phyloP scores from a whole-genome alignment of 176 grass and related monocot species.

The Thalia dealbata region DNA sequence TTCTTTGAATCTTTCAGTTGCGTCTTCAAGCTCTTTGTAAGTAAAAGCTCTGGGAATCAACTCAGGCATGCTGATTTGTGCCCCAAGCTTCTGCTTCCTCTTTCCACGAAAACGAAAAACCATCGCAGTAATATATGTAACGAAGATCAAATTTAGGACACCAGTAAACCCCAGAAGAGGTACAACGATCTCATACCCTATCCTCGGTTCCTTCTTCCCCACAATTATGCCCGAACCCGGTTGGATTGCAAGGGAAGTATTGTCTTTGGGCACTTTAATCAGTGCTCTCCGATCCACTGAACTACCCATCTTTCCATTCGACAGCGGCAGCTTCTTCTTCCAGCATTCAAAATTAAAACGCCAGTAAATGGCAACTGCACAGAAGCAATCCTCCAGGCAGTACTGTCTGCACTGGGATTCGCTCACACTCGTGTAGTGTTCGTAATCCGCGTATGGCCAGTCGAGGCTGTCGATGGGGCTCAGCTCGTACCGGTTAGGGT shows the following conservation, averaged over 20 bases:
- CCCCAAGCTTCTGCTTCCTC: background rate
- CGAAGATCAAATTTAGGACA: background rate
- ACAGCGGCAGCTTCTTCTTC: slow-evolving; percentile 29
- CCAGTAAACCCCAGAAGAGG: background rate
- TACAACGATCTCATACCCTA: background rate
- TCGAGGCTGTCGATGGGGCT: too few relatives aligned
- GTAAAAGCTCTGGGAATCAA: slow-evolving; percentile 19
- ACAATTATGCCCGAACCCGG: background rate
- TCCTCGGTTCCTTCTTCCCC: background rate
- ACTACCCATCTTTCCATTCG: slow-evolving; percentile 19
- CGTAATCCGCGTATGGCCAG: too few relatives aligned
- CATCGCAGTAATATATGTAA: background rate
- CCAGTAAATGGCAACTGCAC: too few relatives aligned
- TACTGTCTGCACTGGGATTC: too few relatives aligned
- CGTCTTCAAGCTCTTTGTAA: slow-evolving; percentile 34
- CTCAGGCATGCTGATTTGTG: background rate
- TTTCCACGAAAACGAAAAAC: slow-evolving; percentile 1
- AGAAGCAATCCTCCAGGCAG: too few relatives aligned
- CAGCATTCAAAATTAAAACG: background rate
- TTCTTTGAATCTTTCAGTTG: slow-evolving; percentile 21
- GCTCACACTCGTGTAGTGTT: too few relatives aligned
- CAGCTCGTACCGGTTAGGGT: too few relatives aligned
- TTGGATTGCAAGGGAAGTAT: background rate
- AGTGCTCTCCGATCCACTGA: slow-evolving; percentile 2
- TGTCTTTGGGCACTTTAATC: slow-evolving; percentile 22